Percentiles rank a stretch among this genome's conserved stretches.
Evolutionary conservation across 2,329 filamentous ascomycete species (phyloP).

Genomic region (Cladophialophora yegresii): DNA sequence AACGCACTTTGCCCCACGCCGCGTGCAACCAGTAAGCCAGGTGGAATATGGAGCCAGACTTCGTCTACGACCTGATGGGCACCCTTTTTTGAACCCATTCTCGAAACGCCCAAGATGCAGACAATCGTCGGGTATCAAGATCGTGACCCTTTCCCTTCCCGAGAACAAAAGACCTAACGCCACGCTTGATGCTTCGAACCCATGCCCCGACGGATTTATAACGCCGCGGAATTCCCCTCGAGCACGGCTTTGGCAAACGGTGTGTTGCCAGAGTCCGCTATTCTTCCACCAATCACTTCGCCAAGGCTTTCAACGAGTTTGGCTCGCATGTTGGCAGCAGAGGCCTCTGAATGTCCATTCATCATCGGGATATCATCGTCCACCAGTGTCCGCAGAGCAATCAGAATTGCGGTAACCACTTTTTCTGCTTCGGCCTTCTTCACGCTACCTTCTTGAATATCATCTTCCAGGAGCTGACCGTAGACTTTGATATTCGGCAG

Average conservation of each 20-base stretch:
- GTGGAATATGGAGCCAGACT: not conserved
- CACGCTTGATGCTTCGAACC: slow-evolving; percentile 10
- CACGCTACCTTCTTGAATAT: slow-evolving; percentile 50
- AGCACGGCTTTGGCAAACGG: slow-evolving; percentile 47
- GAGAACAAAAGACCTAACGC: not conserved
- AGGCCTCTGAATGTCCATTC: slow-evolving; percentile 44
- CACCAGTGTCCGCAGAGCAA: slow-evolving; percentile 57
- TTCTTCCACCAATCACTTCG: slow-evolving; percentile 45
- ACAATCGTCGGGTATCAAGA: slow-evolving; percentile 14
- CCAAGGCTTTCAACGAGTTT: slow-evolving; percentile 51
- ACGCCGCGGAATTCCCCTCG: slow-evolving; percentile 23
- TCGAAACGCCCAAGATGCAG: slow-evolving; percentile 14
- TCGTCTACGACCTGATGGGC: not conserved
- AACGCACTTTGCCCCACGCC: not conserved
- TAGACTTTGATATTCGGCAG: slow-evolving; percentile 67
- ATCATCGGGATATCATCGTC: slow-evolving; percentile 46
- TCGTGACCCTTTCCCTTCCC: slow-evolving; percentile 1
- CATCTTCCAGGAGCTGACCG: slow-evolving; percentile 61
- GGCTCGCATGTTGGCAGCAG: slow-evolving; percentile 44
- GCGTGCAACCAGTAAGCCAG: not conserved
- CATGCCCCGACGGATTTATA: slow-evolving; percentile 10
- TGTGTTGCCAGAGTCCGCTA: slow-evolving; percentile 47
- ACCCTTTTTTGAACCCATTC: not conserved
- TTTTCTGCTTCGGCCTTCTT: slow-evolving; percentile 62
- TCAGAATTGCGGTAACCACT: slow-evolving; percentile 60